Evolutionary conservation across 345 rosid genomes (phyloP).

Genomic region (Brassica cretica): DNA sequence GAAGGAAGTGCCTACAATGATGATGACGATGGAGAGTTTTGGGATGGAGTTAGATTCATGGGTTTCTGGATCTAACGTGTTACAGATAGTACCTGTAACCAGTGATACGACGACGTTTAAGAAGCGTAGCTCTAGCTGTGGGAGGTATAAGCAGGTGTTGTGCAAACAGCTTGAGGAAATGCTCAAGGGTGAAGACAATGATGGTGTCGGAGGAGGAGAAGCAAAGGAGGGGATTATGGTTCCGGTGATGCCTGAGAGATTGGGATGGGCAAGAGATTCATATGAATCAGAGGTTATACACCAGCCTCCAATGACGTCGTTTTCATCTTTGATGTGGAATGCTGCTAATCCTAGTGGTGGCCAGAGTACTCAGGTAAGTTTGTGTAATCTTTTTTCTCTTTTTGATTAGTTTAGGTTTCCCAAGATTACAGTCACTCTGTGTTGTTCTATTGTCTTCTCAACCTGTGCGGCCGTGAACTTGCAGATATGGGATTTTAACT

Average conservation of each 20-base stretch:
- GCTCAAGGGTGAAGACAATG: constrained; percentile 45
- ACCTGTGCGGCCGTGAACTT: constrained; percentile 1
- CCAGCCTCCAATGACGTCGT: constrained; percentile 35
- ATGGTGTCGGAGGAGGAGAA: constrained; percentile 9
- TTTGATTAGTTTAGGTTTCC: constrained; percentile 3
- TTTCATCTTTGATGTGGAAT: constrained; percentile 46
- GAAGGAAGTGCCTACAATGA: constrained; percentile 3
- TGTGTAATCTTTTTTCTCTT: neutral
- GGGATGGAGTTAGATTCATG: constrained; percentile 50
- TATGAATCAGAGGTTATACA: neutral
- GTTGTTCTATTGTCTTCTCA: neutral
- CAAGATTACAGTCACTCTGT: no score
- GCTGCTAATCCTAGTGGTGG: constrained; percentile 40
- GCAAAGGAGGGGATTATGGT: constrained; percentile 5
- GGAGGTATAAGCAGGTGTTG: constrained; percentile 58
- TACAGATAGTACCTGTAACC: constrained; percentile 70
- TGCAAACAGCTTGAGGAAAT: constrained; percentile 66
- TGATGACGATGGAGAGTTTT: constrained; percentile 34
- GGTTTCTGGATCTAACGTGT: constrained; percentile 39
- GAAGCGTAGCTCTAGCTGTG: constrained; percentile 46
- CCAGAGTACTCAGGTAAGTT: constrained; percentile 57
- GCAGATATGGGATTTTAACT: constrained; percentile 93
- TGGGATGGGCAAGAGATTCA: constrained; percentile 37
- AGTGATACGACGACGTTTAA: constrained; percentile 33
- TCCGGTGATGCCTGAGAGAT: constrained; percentile 36